Percentiles rank a stretch among this genome's conserved stretches.
These are phyloP conservation scores for Ailanthus altissimus DNA, from an alignment of 345 rosid genomes.

Conservation along the genomic window DNA sequence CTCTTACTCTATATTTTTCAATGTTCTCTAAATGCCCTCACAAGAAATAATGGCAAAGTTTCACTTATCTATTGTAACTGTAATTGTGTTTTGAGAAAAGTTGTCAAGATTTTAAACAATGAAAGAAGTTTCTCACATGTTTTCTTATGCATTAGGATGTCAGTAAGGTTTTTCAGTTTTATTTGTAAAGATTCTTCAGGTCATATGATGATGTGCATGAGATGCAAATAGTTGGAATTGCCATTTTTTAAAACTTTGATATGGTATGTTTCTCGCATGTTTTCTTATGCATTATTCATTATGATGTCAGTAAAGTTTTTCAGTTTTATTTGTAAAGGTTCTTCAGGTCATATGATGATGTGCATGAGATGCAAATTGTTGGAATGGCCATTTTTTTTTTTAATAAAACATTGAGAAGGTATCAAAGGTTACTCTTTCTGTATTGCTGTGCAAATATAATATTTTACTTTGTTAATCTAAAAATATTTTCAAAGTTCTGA, in stretches of 20 bases:
- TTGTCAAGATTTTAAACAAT: too few relatives aligned
- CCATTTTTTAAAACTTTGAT: not conserved
- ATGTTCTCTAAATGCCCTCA: too few relatives aligned
- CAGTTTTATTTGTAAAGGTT: not conserved
- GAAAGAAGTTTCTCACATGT: not conserved
- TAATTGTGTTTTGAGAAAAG: too few relatives aligned
- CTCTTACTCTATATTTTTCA: too few relatives aligned
- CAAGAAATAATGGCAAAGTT: too few relatives aligned
- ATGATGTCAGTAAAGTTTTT: not conserved
- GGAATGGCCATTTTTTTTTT: not conserved
- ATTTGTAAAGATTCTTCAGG: not conserved
- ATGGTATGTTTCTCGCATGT: not conserved
- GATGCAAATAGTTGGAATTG: not conserved
- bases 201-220: not conserved
- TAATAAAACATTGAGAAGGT: not conserved
- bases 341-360: not conserved
- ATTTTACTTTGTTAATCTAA: too few relatives aligned
- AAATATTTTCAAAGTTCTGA: too few relatives aligned
- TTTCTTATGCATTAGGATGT: not conserved
- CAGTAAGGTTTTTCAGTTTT: not conserved
- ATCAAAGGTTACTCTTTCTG: too few relatives aligned
- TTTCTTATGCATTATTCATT: not conserved
- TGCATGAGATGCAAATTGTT: not conserved
- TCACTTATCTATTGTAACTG: too few relatives aligned
- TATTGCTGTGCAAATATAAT: too few relatives aligned